Evolutionary conservation across 495 filamentous ascomycete genomes (phyloP), one percentile per base, ranked within the genome.

Genomic region (Xylaria acuta): DNA sequence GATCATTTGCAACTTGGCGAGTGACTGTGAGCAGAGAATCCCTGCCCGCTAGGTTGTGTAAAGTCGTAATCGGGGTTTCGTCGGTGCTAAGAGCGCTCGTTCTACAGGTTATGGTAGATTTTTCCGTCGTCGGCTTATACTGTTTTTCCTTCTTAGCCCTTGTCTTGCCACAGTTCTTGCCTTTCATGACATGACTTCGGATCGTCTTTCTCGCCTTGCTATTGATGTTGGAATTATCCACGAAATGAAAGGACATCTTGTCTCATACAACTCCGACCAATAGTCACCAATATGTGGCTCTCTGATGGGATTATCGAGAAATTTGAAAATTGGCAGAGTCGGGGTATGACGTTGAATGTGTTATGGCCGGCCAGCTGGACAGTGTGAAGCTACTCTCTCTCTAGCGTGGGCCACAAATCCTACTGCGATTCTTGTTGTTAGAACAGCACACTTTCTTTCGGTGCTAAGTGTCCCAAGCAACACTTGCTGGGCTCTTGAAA

Each of bases 111-210:
- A 25, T 27, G 34, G 22, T 58, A 36, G 54, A 47, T 2, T 34
- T 40, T 16, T 34, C 36, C n/a, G 25, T 54, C 58, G 40, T 34
- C 14, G 54, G 30, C 3, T n/a, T 40, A 41, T 12, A n/a, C 27
- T 34, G 51, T 60, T 51, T 59, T 60, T 41, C 38, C 40, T 40
- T 69, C 56, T 20, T 38, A 9, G 71, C 9, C 30, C 56, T 62
- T 49, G 41, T 64, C 62, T 76, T 79, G 36, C 78, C 78, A 27
- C 41, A 49, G 72, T 79, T 80, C 47, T 78, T 76, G 38, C 78
- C 76, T 69, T 72, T 80, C 78, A 79, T 80, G 27, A 79, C 78
- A 76, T 80, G 78, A 27, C 77, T 73, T 25, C 78, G 75, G 34
- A 77, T 77, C 9, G 45, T 67, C 45, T 74, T 75, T 49, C 74